Evolutionary conservation across 352 stramenopile genomes (phyloP).

Genomic region (Globisporangium acanthophoron): DNA sequence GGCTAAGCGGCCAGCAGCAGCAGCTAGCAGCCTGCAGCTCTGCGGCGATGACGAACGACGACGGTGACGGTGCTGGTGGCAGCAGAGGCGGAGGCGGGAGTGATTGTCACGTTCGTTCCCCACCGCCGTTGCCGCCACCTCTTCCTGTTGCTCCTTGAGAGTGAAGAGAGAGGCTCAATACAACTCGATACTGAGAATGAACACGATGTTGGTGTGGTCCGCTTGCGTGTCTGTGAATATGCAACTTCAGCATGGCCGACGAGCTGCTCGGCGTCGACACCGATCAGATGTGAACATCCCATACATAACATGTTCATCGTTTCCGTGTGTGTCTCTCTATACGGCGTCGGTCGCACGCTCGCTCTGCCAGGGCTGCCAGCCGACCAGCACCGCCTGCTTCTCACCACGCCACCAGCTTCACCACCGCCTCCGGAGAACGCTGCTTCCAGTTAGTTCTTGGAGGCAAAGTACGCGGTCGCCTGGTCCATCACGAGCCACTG

Average conservation of each 20-base stretch:
- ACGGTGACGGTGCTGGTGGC: background rate
- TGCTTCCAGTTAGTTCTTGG: constrained; percentile 13
- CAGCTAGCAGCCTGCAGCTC: too few species aligned
- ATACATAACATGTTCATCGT: too few species aligned
- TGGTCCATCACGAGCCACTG: constrained; percentile 87
- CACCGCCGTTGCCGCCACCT: too few species aligned
- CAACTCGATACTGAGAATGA: background rate
- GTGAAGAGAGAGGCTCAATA: constrained; percentile 1
- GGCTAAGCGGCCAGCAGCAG: constrained; percentile 20
- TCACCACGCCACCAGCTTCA: too few species aligned
- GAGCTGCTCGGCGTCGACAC: too few species aligned
- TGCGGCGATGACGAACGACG: background rate
- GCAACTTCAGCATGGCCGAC: too few species aligned
- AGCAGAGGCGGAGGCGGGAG: background rate
- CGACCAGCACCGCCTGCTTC: too few species aligned
- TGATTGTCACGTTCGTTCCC: too few species aligned
- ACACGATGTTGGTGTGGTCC: background rate
- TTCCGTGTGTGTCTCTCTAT: background rate
- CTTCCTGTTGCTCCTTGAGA: background rate
- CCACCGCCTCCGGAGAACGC: background rate
- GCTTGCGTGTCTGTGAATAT: too few species aligned
- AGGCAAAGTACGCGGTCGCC: constrained; percentile 67
- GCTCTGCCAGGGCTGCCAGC: too few species aligned
- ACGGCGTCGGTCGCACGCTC: background rate
- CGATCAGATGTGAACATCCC: too few species aligned